Percentiles rank a stretch among this genome's conserved stretches.
Conservation (phyloP, 331 rosid species). For the Rosa hybrid region DNA sequence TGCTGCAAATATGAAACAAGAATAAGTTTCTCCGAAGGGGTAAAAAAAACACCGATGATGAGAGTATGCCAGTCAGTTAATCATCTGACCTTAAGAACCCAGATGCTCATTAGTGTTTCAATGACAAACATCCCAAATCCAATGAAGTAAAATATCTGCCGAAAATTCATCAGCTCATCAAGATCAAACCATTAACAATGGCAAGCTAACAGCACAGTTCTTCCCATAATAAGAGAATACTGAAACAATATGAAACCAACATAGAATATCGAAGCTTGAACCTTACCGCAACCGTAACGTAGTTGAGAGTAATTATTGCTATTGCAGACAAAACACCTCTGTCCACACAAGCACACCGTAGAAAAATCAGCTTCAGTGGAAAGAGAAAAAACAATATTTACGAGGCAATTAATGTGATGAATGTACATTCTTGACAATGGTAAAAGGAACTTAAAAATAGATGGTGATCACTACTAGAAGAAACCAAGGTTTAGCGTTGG, state of each 20-base stretch:
- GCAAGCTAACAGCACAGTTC: neutral
- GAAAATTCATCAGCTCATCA: conserved; percentile 13
- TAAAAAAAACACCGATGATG: neutral
- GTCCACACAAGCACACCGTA: conserved; percentile 41
- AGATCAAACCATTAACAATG: conserved; percentile 13
- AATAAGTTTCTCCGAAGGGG: conserved; percentile 17
- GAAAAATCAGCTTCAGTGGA: conserved; percentile 34
- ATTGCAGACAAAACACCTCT: conserved; percentile 91
- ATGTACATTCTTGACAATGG: neutral
- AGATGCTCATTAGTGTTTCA: conserved; percentile 73
- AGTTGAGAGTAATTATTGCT: conserved; percentile 18
- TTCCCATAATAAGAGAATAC: neutral
- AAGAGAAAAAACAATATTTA: neutral
- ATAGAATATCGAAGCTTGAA: conserved; percentile 2
- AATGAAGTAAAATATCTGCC: conserved; percentile 72
- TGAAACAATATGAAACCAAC: neutral
- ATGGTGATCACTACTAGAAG: neutral
- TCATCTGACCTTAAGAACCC: conserved; percentile 86
- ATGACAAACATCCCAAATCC: conserved; percentile 66
- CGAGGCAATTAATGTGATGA: neutral
- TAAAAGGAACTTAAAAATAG: neutral
- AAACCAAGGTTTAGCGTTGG: neutral
- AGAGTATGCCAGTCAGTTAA: neutral
- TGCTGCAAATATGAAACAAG: conserved; percentile 55
- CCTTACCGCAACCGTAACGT: conserved; percentile 64